A percentile compares a stretch with the other conserved stretches of the same genome.
Evolutionary conservation across 2,329 filamentous ascomycete species (phyloP).

Genomic region (Pleoardoris graminearum): DNA sequence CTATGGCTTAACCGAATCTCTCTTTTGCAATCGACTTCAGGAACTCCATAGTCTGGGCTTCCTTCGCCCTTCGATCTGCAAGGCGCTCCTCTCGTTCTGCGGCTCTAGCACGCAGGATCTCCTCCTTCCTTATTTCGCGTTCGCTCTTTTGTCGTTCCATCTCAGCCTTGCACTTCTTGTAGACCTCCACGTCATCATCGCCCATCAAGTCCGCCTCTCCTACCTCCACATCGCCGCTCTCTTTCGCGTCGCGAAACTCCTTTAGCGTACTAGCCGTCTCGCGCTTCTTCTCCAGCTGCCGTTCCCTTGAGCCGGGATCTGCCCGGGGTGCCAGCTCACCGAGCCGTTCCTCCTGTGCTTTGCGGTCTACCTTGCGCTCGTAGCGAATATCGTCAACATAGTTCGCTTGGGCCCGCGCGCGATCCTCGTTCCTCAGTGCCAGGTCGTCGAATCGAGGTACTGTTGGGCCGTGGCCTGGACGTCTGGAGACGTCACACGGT

Average conservation of each 20-base stretch:
- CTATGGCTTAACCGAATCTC: constrained; percentile 55
- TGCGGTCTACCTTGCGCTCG: constrained; percentile 67
- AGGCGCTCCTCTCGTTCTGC: constrained; percentile 81
- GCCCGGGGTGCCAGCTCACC: constrained; percentile 84
- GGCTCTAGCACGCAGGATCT: constrained; percentile 71
- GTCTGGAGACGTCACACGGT: constrained; percentile 33
- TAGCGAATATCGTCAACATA: constrained; percentile 59
- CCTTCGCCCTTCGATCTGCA: constrained; percentile 70
- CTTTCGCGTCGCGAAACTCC: constrained; percentile 68
- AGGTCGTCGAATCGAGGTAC: constrained; percentile 78
- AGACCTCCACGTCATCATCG: constrained; percentile 65
- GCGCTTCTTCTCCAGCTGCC: constrained; percentile 81
- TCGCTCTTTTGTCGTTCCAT: constrained; percentile 78
- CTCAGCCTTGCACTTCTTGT: constrained; percentile 67
- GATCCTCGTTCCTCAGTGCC: constrained; percentile 60
- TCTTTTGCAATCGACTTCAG: constrained; percentile 76
- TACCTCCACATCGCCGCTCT: constrained; percentile 66
- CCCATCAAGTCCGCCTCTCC: constrained; percentile 79
- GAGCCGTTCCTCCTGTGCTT: constrained; percentile 68
- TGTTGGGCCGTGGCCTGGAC: constrained; percentile 53
- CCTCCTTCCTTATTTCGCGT: constrained; percentile 79
- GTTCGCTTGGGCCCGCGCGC: constrained; percentile 54
- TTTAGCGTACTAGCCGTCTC: constrained; percentile 73
- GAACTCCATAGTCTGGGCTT: constrained; percentile 83
- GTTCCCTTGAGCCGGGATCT: constrained; percentile 79